These are phyloP conservation scores for Dothideomycetes sp. DNA, from an alignment of 2,329 filamentous ascomycete genomes.

Conservation along the genomic window DNA sequence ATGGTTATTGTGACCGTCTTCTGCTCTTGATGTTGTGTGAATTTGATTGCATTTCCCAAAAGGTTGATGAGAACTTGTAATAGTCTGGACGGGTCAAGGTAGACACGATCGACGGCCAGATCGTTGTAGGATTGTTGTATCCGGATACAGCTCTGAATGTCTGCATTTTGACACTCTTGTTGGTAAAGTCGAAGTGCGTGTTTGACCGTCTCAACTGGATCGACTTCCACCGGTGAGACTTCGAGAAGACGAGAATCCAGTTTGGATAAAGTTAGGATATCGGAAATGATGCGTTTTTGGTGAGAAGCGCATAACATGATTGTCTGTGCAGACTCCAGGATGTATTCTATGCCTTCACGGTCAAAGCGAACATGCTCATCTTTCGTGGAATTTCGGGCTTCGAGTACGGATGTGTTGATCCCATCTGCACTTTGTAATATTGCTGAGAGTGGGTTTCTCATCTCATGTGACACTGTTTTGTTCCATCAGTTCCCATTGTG, in stretches of 20 bases:
- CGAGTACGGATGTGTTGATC: slow-evolving; percentile 38
- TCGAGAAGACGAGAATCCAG: slow-evolving; percentile 30
- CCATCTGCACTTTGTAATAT: slow-evolving; percentile 36
- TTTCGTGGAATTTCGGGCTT: slow-evolving; percentile 34
- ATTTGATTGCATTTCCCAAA: slow-evolving; percentile 38
- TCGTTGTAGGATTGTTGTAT: slow-evolving; percentile 50
- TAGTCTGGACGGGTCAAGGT: slow-evolving; percentile 23
- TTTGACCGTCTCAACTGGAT: slow-evolving; percentile 53
- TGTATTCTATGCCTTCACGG: slow-evolving; percentile 33
- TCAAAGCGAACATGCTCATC: slow-evolving; percentile 22
- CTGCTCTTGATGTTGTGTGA: slow-evolving; percentile 30
- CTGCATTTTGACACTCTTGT: slow-evolving; percentile 55
- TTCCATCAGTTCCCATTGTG: slow-evolving; percentile 22
- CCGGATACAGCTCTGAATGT: slow-evolving; percentile 52
- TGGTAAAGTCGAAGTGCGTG: slow-evolving; percentile 66
- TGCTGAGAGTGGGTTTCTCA: slow-evolving; percentile 34
- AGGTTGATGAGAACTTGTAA: slow-evolving; percentile 25
- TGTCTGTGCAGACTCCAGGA: slow-evolving; percentile 28
- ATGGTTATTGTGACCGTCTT: slow-evolving; percentile 32
- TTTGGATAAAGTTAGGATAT: slow-evolving; percentile 36
- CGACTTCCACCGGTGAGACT: slow-evolving; percentile 55
- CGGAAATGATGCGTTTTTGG: slow-evolving; percentile 34
- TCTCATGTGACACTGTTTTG: slow-evolving; percentile 29
- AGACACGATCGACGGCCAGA: slow-evolving; percentile 28
- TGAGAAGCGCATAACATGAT: slow-evolving; percentile 24